Conservation (phyloP, 2,329 filamentous ascomycete species). For the Bipolaris cookei region DNA sequence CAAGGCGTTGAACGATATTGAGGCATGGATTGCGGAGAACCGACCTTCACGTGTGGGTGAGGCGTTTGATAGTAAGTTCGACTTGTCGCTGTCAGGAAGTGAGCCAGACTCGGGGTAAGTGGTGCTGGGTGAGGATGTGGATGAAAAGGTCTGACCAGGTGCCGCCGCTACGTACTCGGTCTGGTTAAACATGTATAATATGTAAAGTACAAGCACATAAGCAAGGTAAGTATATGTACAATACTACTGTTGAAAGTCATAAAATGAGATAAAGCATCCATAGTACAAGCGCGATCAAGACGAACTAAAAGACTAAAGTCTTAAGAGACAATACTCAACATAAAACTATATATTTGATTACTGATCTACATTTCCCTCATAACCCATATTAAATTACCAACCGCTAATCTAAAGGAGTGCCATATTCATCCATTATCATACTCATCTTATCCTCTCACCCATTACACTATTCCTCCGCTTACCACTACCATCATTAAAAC, state of each 20-base stretch:
- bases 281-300: not conserved
- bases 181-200: not conserved
- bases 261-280: no score
- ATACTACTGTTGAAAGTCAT: no score
- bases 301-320: not conserved
- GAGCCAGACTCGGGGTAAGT: not conserved
- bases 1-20: constrained; percentile 27
- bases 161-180: no score
- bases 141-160: no score
- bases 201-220: not conserved
- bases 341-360: not conserved
- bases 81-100: not conserved
- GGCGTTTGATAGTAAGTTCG: no score
- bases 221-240: not conserved
- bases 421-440: not conserved
- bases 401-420: not conserved
- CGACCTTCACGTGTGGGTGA: not conserved
- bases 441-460: not conserved
- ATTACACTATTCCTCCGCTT: no score
- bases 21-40: constrained; percentile 30
- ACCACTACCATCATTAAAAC: no score
- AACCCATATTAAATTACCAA: no score
- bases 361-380: not conserved
- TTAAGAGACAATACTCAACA: not conserved
- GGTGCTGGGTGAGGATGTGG: no score